phyloP scores from a whole-genome alignment of 208 protist genomes.

The Naegleria lovaniensis region DNA sequence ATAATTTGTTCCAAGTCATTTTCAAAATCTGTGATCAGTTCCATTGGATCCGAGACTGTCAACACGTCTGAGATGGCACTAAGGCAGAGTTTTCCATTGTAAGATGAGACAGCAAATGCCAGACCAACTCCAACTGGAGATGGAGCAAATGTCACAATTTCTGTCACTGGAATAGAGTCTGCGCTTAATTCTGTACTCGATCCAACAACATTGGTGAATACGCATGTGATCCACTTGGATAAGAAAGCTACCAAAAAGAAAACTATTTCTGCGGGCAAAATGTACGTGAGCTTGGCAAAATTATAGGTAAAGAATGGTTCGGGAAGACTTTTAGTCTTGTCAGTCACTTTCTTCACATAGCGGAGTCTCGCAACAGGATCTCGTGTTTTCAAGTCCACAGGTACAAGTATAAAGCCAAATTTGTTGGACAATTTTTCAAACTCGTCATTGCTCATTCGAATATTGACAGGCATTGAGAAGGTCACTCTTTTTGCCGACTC shows the following conservation, averaged over 20 bases:
- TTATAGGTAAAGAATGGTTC: neutral
- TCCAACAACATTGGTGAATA: neutral
- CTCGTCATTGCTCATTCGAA: neutral
- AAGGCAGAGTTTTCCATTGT: neutral
- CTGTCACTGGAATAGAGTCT: neutral
- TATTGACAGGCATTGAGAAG: neutral
- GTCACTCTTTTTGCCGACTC: neutral
- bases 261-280: neutral
- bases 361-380: neutral
- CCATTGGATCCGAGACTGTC: neutral
- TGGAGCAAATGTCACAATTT: neutral
- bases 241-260: neutral
- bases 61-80: neutral
- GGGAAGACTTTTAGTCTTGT: neutral
- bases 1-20: slow-evolving; percentile 1
- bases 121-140: neutral
- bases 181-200: neutral
- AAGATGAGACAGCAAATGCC: neutral
- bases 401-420: neutral
- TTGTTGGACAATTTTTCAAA: neutral
- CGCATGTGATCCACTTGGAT: neutral
- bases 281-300: neutral
- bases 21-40: neutral
- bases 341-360: neutral
- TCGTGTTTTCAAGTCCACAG: neutral